Evolutionary conservation across 2,329 filamentous ascomycete genomes (phyloP).

Genomic region (Fusarium verticillioides): DNA sequence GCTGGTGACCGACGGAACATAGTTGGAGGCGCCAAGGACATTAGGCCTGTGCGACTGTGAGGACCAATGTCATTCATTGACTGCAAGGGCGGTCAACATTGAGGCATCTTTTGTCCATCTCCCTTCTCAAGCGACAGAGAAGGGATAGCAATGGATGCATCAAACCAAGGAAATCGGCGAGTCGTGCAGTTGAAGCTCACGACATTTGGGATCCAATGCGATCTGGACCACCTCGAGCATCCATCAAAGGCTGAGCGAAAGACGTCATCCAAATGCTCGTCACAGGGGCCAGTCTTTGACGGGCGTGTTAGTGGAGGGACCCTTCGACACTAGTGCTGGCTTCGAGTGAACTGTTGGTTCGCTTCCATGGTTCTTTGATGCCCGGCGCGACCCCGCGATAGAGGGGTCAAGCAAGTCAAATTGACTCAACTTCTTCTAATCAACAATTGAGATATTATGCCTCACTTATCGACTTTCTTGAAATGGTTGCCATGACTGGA

Average conservation of each 20-base stretch:
- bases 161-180: slow-evolving; percentile 22
- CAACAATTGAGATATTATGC: slow-evolving; percentile 25
- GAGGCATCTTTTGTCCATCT: neutral
- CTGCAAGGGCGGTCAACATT: slow-evolving; percentile 15
- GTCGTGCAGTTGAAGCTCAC: slow-evolving; percentile 10
- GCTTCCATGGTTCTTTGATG: slow-evolving; percentile 8
- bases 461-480: slow-evolving; percentile 9
- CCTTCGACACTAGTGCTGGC: slow-evolving; percentile 7
- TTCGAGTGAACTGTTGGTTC: slow-evolving; percentile 14
- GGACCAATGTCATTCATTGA: neutral
- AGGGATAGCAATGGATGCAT: neutral
- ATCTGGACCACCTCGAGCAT: slow-evolving; percentile 32
- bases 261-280: slow-evolving; percentile 33
- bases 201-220: slow-evolving; percentile 5
- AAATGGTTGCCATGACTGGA: slow-evolving; percentile 2
- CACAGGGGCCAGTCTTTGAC: slow-evolving; percentile 12
- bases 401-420: slow-evolving; percentile 29
- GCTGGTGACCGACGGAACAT: neutral
- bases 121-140: neutral
- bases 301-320: slow-evolving; percentile 20
- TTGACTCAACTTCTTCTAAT: slow-evolving; percentile 19
- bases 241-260: neutral
- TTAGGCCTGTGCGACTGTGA: slow-evolving; percentile 7
- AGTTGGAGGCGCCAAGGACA: slow-evolving; percentile 17
- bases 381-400: slow-evolving; percentile 26